phyloP scores from a whole-genome alignment of 768 basidiomycete species.

The Xanthoconium stramineum region DNA sequence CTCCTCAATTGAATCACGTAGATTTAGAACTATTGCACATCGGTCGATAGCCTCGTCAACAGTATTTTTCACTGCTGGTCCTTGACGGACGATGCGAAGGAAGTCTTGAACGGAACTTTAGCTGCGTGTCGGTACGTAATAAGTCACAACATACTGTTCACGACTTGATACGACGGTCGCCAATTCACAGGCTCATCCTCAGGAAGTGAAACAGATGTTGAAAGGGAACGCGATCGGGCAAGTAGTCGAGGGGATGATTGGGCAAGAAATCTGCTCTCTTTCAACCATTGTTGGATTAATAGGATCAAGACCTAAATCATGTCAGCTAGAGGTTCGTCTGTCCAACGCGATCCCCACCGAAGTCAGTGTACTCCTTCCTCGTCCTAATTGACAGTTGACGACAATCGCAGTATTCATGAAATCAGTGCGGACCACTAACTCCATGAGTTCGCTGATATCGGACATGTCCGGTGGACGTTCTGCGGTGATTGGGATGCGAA shows the following conservation, averaged over 20 bases:
- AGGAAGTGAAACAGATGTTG: conserved; percentile 31
- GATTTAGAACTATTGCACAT: conserved; percentile 77
- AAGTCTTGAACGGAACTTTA: conserved; percentile 48
- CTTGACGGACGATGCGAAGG: conserved; percentile 82
- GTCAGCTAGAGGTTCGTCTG: conserved; percentile 1
- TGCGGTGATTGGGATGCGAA: conserved; percentile 89
- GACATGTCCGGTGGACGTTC: conserved; percentile 77
- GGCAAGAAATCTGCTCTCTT: conserved; percentile 29
- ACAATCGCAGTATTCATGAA: conserved; percentile 77
- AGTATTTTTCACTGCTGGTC: conserved; percentile 76
- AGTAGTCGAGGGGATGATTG: conserved; percentile 31
- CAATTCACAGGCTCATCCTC: conserved; percentile 30
- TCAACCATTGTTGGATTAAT: conserved; percentile 83
- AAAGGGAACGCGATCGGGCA: conserved; percentile 44
- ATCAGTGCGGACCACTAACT: conserved; percentile 67
- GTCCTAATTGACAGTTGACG: conserved; percentile 92
- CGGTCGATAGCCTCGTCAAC: conserved; percentile 90
- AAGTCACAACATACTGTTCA: conserved; percentile 67
- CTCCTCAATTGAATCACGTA: conserved; percentile 87
- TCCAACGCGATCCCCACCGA: conserved; percentile 48
- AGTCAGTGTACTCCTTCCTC: conserved; percentile 89
- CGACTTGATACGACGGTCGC: conserved; percentile 76
- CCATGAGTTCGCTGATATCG: conserved; percentile 74
- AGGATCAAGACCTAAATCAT: conserved; percentile 65
- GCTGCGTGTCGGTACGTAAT: neutral